Percentiles rank a stretch among this genome's conserved stretches.
Conservation (phyloP, 2,329 filamentous ascomycete species). For the Cytospora piceicola region DNA sequence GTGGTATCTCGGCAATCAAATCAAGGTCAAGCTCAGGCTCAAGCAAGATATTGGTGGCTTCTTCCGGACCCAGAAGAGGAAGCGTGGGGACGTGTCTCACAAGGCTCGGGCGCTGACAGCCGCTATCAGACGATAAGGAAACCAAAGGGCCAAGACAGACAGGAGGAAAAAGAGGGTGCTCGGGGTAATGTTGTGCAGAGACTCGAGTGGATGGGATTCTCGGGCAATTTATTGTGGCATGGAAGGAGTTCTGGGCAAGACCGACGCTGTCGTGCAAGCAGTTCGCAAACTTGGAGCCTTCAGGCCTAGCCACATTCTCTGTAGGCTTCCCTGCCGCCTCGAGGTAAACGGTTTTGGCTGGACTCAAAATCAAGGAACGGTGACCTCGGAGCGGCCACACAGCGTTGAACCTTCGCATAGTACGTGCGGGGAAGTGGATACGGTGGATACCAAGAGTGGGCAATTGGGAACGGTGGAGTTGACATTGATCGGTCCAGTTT, state of each 20-base stretch:
- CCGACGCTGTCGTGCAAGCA: slow-evolving; percentile 18
- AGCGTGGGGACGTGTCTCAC: slow-evolving; percentile 21
- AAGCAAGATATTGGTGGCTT: neutral
- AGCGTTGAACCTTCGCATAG: neutral
- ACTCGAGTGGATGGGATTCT: slow-evolving; percentile 34
- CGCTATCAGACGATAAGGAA: slow-evolving; percentile 18
- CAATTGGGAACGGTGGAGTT: neutral
- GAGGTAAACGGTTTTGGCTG: slow-evolving; percentile 16
- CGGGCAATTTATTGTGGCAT: slow-evolving; percentile 28
- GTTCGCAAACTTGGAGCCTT: slow-evolving; percentile 13
- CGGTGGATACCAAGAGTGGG: neutral
- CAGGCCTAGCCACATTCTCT: slow-evolving; percentile 5
- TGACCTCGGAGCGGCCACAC: slow-evolving; percentile 1
- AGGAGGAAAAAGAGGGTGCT: slow-evolving; percentile 35
- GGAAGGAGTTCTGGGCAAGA: slow-evolving; percentile 14
- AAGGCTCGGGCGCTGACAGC: slow-evolving; percentile 6
- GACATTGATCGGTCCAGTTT: slow-evolving; percentile 9
- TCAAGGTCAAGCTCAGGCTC: neutral
- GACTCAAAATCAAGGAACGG: slow-evolving; percentile 18
- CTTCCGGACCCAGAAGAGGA: neutral
- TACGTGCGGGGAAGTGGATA: slow-evolving; percentile 2
- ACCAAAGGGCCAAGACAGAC: neutral
- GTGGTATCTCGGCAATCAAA: neutral
- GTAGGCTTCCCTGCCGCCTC: neutral
- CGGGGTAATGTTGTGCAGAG: slow-evolving; percentile 54